A percentile compares a stretch with the other conserved stretches of the same genome.
Conservation (phyloP, 768 basidiomycete genomes). For the Mycena epipterygia region DNA sequence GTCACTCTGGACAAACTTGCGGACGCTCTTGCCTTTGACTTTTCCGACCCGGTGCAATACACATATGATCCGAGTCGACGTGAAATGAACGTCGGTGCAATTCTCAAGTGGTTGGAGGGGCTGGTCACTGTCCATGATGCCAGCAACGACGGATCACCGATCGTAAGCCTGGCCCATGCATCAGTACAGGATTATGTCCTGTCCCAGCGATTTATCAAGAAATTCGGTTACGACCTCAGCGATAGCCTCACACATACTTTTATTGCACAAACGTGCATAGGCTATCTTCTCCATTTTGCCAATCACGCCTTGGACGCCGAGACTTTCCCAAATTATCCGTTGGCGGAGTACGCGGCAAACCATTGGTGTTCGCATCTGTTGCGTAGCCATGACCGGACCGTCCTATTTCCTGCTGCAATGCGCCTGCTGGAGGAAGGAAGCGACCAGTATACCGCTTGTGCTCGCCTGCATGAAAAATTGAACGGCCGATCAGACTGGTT, state of each 20-base stretch:
- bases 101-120: neutral
- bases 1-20: neutral
- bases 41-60: neutral
- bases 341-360: neutral
- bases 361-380: neutral
- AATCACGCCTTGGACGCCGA: neutral
- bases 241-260: neutral
- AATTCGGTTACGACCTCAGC: neutral
- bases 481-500: neutral
- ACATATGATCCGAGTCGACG: neutral
- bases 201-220: neutral
- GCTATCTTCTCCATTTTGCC: conserved; percentile 3
- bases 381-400: neutral
- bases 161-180: neutral
- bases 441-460: neutral
- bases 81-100: neutral
- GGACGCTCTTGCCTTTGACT: neutral
- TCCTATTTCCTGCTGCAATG: neutral
- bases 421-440: neutral
- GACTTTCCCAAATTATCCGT: neutral
- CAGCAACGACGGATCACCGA: too few species aligned
- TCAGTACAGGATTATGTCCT: conserved; percentile 2
- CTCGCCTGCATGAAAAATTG: neutral
- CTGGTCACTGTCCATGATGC: neutral
- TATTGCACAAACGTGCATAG: conserved; percentile 5